Percentiles rank a stretch among this genome's conserved stretches.
Conservation (phyloP, 345 rosid species). For the Pistacia integerrima region DNA sequence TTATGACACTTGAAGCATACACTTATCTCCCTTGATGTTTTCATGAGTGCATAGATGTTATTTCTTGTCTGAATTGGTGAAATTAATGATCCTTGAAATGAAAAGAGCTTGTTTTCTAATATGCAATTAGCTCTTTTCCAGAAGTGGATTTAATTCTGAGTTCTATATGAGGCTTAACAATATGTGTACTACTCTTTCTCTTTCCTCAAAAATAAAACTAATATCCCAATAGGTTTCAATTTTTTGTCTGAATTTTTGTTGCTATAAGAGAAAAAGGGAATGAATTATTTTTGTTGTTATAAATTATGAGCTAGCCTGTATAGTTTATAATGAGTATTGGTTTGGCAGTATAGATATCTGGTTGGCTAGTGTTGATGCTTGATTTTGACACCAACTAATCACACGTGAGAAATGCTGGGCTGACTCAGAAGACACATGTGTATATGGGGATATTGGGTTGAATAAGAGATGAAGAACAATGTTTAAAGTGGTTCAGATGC, state of each 20-base stretch:
- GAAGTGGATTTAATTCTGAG: too few species aligned
- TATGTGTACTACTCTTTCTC: not conserved
- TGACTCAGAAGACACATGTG: too few species aligned
- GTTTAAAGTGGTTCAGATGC: too few species aligned
- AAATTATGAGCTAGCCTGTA: not conserved
- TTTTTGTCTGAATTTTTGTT: not conserved
- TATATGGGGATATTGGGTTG: too few species aligned
- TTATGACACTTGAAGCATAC: not conserved
- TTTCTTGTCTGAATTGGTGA: not conserved
- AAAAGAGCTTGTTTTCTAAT: not conserved
- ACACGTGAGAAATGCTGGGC: too few species aligned
- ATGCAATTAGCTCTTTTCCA: not conserved
- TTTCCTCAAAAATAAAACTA: not conserved
- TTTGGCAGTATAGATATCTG: not conserved
- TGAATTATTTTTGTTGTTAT: not conserved
- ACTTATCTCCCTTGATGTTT: not conserved
- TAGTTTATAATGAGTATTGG: not conserved
- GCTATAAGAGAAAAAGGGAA: not conserved
- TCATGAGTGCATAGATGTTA: not conserved
- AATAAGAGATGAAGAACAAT: too few species aligned
- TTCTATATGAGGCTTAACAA: not conserved
- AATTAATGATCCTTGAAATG: not conserved
- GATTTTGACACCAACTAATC: too few species aligned
- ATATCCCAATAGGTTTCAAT: not conserved
- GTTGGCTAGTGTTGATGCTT: not conserved